Evolutionary conservation across 345 rosid genomes (phyloP), one percentile per base, ranked within the genome.

Genomic region (Salix udensis): DNA sequence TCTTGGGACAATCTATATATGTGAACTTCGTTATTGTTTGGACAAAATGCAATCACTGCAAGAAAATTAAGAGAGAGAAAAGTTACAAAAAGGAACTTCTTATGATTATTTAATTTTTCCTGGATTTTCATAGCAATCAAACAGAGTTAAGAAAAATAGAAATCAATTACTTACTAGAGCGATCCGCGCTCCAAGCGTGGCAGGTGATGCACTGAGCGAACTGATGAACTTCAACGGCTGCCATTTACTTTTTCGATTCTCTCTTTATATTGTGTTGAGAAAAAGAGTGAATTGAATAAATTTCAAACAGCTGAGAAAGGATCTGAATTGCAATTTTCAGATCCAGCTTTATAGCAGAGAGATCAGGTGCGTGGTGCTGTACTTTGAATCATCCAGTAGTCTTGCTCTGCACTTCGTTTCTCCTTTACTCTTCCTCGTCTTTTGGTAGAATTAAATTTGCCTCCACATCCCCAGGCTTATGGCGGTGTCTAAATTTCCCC

Each of bases 171-270:
- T 72, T 84, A 96, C 99, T 90, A 7, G 98, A 89, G 80, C 76
- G 89, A 87, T 93, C 97, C 69, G 97, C 94, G 86, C 94, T 92
- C 98, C 98, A 96, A 68, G 99, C 92, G 80, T 96, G 99, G 84
- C 97, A 93, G 78, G 96, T 92, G 84, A 96, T 89, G 88, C 89
- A 91, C 74, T 86, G 89, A n/a, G 98, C 92, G 67, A 93, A 86
- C 79, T 91, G 95, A 71, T 93, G 94, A 83, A 91, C 92, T 50
- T 90, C 84, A 50, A 88, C 77, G 65, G 86, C 86, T 61, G 96
- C 93, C 99, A 93, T 96, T 70, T 75, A 74, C 40, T n/a, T 67
- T 13, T 26, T 24, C 34, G 18, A 42, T 11, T 34, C 12, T 39
- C 34, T 31, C 19, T 24, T 23, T 24, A 40, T 23, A 11, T 42